Conservation (phyloP, 2,329 filamentous ascomycete genomes). For the Diplodia scrobiculata region DNA sequence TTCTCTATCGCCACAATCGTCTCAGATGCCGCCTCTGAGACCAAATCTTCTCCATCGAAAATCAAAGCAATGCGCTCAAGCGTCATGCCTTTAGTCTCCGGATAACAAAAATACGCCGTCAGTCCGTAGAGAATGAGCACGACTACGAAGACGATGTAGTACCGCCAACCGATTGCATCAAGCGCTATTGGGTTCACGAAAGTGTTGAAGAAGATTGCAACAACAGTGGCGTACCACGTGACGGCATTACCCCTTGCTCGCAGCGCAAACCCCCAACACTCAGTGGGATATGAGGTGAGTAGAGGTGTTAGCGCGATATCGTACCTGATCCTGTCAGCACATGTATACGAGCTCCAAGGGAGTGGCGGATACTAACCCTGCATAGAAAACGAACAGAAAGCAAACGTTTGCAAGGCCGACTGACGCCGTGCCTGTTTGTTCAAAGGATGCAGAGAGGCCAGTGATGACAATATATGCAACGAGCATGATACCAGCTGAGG, state of each 20-base stretch:
- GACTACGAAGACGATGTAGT: conserved; percentile 45
- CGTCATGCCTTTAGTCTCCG: conserved; percentile 36
- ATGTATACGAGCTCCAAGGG: background rate
- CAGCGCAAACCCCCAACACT: conserved; percentile 53
- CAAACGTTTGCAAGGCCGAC: conserved; percentile 39
- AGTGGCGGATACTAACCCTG: conserved; percentile 6
- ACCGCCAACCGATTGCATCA: conserved; percentile 47
- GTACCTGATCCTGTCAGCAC: conserved; percentile 25
- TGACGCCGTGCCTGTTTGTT: background rate
- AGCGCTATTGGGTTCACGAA: conserved; percentile 51
- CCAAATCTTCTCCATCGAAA: conserved; percentile 34
- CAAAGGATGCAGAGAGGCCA: conserved; percentile 13
- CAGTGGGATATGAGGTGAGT: conserved; percentile 49
- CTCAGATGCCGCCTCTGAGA: conserved; percentile 38
- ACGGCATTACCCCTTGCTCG: conserved; percentile 50
- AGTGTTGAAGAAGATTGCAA: conserved; percentile 50
- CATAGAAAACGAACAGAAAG: conserved; percentile 36
- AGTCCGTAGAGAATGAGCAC: conserved; percentile 26
- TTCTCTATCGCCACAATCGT: background rate
- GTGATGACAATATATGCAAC: conserved; percentile 41
- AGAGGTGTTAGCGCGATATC: conserved; percentile 40
- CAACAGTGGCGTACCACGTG: conserved; percentile 50
- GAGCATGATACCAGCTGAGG: conserved; percentile 46
- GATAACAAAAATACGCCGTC: conserved; percentile 36
- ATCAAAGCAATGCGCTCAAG: conserved; percentile 36